Evolutionary conservation across 2,329 filamentous ascomycete genomes (phyloP).

Genomic region (Arachnomyces sp.): DNA sequence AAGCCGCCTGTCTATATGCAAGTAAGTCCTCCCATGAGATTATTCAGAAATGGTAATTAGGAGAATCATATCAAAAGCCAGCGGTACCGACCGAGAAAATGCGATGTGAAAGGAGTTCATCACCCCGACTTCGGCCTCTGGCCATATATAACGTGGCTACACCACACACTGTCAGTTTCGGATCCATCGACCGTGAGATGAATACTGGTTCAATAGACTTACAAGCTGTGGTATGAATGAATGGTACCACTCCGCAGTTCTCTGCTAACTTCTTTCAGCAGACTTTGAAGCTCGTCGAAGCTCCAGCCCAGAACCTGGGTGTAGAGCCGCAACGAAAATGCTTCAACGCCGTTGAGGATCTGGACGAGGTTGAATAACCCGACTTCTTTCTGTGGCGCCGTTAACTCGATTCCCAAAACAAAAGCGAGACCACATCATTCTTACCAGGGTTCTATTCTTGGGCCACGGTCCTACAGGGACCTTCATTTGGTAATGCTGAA

Average conservation of each 20-base stretch:
- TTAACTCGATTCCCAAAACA: not conserved
- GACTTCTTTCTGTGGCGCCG: slow-evolving; percentile 14
- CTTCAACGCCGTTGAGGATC: slow-evolving; percentile 16
- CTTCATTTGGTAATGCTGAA: slow-evolving; percentile 18
- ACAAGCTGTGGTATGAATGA: slow-evolving; percentile 5
- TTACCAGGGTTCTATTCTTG: slow-evolving; percentile 17
- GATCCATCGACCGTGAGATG: too few relatives aligned
- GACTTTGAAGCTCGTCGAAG: slow-evolving; percentile 3
- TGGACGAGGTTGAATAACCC: slow-evolving; percentile 12
- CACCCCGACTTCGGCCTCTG: too few relatives aligned
- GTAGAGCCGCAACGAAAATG: slow-evolving; percentile 13
- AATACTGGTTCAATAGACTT: not conserved
- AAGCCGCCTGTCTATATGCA: too few relatives aligned
- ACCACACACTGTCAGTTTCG: too few relatives aligned
- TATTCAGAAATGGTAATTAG: too few relatives aligned
- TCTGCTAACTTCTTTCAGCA: slow-evolving; percentile 7
- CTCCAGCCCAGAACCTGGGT: slow-evolving; percentile 16
- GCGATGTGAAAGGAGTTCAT: too few relatives aligned
- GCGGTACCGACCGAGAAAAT: too few relatives aligned
- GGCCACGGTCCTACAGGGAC: slow-evolving; percentile 20
- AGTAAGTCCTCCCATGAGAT: too few relatives aligned
- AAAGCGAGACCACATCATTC: not conserved
- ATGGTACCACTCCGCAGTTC: slow-evolving; percentile 7
- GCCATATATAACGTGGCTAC: too few relatives aligned
- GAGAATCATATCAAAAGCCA: too few relatives aligned